Evolutionary conservation across 768 basidiomycete genomes (phyloP).

Genomic region (Sarcomyxa edulis): DNA sequence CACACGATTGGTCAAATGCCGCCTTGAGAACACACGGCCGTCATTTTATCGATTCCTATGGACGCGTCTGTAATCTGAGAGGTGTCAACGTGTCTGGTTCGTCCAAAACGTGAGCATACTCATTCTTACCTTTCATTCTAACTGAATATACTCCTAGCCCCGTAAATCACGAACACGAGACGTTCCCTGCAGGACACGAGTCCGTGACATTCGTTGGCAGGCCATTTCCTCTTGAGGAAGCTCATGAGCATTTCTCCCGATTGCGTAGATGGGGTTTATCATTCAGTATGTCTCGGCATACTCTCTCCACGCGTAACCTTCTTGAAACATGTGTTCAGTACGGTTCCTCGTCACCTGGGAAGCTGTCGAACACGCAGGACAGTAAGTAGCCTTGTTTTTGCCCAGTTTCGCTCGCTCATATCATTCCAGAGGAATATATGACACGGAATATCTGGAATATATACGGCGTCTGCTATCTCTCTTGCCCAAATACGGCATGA

Average conservation of each 20-base stretch:
- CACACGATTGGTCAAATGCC: conserved; percentile 71
- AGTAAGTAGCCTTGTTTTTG: conserved; percentile 47
- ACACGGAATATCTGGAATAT: conserved; percentile 78
- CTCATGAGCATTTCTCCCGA: conserved; percentile 76
- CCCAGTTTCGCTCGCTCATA: conserved; percentile 1
- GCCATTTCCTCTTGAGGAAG: conserved; percentile 88
- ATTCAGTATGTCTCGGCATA: conserved; percentile 52
- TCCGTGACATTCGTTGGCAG: conserved; percentile 81
- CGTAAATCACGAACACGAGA: conserved; percentile 56
- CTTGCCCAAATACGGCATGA: conserved; percentile 67
- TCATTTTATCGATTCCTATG: conserved; percentile 77
- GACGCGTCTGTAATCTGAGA: conserved; percentile 73
- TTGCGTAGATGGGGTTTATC: conserved; percentile 84
- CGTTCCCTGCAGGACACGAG: conserved; percentile 61
- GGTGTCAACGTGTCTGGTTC: conserved; percentile 85
- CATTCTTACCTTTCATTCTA: neutral
- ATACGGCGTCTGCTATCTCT: conserved; percentile 63
- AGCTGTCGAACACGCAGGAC: conserved; percentile 89
- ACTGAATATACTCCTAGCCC: conserved; percentile 40
- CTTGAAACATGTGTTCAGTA: conserved; percentile 37
- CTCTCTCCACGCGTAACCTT: neutral
- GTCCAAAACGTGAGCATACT: conserved; percentile 66
- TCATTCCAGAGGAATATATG: conserved; percentile 68
- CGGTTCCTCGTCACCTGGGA: conserved; percentile 97
- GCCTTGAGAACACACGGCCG: conserved; percentile 58